Evolutionary conservation across 148 eudicot species (phyloP).

Genomic region (Rhododendron ovatum): DNA sequence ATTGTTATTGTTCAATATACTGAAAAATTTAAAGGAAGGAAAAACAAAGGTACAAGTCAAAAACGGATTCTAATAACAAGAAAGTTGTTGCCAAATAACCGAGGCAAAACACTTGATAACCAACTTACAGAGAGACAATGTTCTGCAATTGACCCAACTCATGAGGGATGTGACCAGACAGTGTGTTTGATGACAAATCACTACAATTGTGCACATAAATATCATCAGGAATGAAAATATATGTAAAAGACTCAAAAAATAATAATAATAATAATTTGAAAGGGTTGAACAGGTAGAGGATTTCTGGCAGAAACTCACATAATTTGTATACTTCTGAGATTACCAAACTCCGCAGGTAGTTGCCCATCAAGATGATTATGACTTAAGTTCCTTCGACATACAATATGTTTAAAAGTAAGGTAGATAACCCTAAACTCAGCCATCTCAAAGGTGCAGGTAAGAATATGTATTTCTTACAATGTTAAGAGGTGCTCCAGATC

Average conservation of each 20-base stretch:
- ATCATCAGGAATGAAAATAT: neutral
- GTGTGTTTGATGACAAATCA: constrained; percentile 51
- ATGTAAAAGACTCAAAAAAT: neutral
- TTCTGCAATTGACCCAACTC: constrained; percentile 64
- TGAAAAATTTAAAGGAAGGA: constrained; percentile 13
- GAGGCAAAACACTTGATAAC: neutral
- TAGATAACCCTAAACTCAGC: neutral
- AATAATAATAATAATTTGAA: neutral
- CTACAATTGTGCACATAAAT: constrained; percentile 17
- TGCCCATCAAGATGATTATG: constrained; percentile 42
- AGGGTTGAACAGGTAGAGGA: neutral
- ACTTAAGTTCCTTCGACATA: constrained; percentile 45
- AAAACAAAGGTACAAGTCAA: neutral
- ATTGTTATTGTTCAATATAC: constrained; percentile 52
- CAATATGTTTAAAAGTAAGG: neutral
- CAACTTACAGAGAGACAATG: constrained; percentile 46
- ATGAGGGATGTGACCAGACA: constrained; percentile 45
- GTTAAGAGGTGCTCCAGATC: constrained; percentile 70
- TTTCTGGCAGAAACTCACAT: constrained; percentile 33
- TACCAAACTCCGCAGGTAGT: constrained; percentile 53
- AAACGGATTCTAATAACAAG: neutral
- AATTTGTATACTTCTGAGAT: constrained; percentile 45
- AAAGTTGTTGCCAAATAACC: neutral
- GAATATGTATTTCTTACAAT: constrained; percentile 31
- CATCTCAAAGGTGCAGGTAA: neutral